Base-by-base conservation (phyloP, 2,329 filamentous ascomycete species). In the Fusarium sp. region DNA sequence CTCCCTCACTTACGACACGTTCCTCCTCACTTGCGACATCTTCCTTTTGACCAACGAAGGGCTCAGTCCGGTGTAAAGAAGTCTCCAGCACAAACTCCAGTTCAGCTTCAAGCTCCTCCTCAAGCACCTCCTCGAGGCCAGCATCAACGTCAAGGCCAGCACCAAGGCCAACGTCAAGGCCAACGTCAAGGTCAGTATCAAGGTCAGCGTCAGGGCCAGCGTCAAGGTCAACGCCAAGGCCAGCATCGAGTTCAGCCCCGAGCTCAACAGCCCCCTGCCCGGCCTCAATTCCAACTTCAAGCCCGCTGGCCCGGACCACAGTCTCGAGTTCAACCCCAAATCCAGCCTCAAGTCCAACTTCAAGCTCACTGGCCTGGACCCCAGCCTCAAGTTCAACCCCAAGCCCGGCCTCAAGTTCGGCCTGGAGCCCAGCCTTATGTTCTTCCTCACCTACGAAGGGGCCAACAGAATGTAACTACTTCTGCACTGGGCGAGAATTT, bases 131-230 rank as follows among this genome's bases (percentile, higher is more conserved):
- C 24, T 48, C 22, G 17, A n/a, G 14, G 3, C 8, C 44, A 47
- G 11, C 17, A 2, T n/a, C 39, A n/a, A n/a, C 42, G 15, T 44
- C 42, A 45, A 26, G n/a, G 3, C 5, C 42, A 45, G 5, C n/a
- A 0, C 8, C 42, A 24, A 18, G 41, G 14, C 9, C 39, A 41
- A 2, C 18, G 1, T 1, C 36, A 20, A 26, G 24, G 3, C 8
- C 42, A 35, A 3, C 32, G 5, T 12, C 42, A 12, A n/a, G 10
- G 7, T 3, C 42, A 26, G n/a, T n/a, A n/a, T 17, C 18, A 20
- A 26, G 24, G 3, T 5, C 42, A 26, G 7, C 5, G 0, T 12
- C 42, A 13, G 14, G 42, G 17, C 17, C 44, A 5, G 14, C 24
- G 8, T 26, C 44, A 20, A 22, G 45, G 8, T 1, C 45, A 28